Evolutionary conservation across 805 yeast species (phyloP).

Genomic region (Candida stauntonica): DNA sequence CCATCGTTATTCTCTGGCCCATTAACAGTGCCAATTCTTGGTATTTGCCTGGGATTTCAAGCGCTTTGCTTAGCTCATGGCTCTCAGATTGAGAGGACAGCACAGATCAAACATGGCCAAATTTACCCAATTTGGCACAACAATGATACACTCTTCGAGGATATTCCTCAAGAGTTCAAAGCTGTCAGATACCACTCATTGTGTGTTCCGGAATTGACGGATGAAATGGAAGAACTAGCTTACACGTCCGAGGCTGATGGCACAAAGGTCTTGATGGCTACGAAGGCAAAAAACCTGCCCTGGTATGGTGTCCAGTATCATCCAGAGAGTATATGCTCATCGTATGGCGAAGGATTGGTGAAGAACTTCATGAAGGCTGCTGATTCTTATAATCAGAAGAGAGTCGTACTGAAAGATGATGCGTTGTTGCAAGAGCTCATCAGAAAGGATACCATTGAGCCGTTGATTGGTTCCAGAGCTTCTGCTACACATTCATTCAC

Average conservation of each 20-base stretch:
- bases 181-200: slow-evolving; percentile 91
- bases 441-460: slow-evolving; percentile 15
- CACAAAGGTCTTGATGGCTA: slow-evolving; percentile 69
- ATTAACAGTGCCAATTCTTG: slow-evolving; percentile 61
- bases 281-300: slow-evolving; percentile 53
- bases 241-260: slow-evolving; percentile 38
- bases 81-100: slow-evolving; percentile 46
- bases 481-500: slow-evolving; percentile 1
- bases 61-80: slow-evolving; percentile 65
- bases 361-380: slow-evolving; percentile 46
- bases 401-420: slow-evolving; percentile 19
- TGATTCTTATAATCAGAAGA: slow-evolving; percentile 19
- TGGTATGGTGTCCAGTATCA: slow-evolving; percentile 95
- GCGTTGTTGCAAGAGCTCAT: slow-evolving; percentile 7
- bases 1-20: slow-evolving; percentile 44
- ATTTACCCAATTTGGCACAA: slow-evolving; percentile 40
- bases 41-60: slow-evolving; percentile 93
- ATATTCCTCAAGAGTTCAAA: slow-evolving; percentile 41
- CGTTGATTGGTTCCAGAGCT: slow-evolving; percentile 10
- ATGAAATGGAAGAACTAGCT: slow-evolving; percentile 54
- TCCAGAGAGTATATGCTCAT: slow-evolving; percentile 91
- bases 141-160: slow-evolving; percentile 36
- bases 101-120: slow-evolving; percentile 80
- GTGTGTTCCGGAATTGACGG: slow-evolving; percentile 36
- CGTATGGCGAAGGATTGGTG: slow-evolving; percentile 55